Percentiles rank a stretch among this genome's conserved stretches.
Evolutionary conservation across 2,329 filamentous ascomycete genomes (phyloP).

Genomic region (Xylariaceae sp.): DNA sequence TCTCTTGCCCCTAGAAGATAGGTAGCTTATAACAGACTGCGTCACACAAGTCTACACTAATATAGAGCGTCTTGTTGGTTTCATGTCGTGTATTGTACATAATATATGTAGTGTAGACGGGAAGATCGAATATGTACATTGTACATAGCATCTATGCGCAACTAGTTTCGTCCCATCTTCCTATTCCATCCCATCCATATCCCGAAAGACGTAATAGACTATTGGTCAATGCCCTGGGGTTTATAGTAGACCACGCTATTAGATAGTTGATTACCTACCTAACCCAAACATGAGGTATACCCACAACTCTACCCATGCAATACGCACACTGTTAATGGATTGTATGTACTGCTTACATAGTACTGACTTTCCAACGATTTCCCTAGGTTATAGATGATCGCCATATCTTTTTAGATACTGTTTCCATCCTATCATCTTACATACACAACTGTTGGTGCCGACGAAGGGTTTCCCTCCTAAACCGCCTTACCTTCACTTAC

Average conservation of each 20-base stretch:
- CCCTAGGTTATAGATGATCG: neutral
- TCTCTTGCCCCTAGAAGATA: too few relatives aligned
- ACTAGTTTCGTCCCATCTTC: neutral
- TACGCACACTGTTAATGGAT: conserved; percentile 7
- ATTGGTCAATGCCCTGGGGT: neutral
- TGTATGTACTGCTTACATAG: conserved; percentile 15
- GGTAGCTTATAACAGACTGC: too few relatives aligned
- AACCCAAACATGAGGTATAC: conserved; percentile 15
- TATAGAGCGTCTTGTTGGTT: too few relatives aligned
- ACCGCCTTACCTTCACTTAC: conserved; percentile 1
- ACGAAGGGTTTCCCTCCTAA: neutral
- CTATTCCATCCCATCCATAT: conserved; percentile 13
- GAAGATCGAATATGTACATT: neutral
- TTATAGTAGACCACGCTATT: too few relatives aligned
- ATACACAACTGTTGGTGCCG: too few relatives aligned
- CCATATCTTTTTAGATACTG: neutral
- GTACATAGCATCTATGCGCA: neutral
- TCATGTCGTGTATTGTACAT: too few relatives aligned
- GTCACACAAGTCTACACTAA: too few relatives aligned
- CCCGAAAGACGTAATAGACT: conserved; percentile 20
- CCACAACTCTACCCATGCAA: conserved; percentile 10
- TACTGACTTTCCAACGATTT: neutral
- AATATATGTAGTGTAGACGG: neutral
- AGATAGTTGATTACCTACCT: conserved; percentile 15
- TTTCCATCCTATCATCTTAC: too few relatives aligned